Conservation (phyloP, 2,329 filamentous ascomycete species). For the Lecanosticta acicola region DNA sequence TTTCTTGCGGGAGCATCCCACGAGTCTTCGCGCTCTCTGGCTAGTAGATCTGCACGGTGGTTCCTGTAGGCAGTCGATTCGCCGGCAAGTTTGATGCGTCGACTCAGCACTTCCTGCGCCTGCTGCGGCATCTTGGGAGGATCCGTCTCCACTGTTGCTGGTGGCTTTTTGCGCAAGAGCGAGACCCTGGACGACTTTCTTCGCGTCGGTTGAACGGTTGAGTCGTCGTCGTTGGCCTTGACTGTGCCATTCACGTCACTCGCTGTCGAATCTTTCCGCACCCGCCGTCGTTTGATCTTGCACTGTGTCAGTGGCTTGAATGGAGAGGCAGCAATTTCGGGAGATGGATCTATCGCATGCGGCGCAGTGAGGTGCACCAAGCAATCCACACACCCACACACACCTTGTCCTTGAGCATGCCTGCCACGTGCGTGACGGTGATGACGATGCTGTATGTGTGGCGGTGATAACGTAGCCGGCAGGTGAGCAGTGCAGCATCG, state of each 20-base stretch:
- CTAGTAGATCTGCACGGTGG: conserved; percentile 24
- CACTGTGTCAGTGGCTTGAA: no score
- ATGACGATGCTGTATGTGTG: conserved; percentile 1
- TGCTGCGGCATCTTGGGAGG: conserved; percentile 1
- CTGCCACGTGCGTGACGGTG: conserved; percentile 9
- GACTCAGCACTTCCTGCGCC: background rate
- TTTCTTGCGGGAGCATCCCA: conserved; percentile 35
- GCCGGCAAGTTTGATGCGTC: background rate
- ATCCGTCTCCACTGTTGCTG: conserved; percentile 4
- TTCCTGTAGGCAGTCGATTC: background rate
- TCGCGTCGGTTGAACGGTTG: background rate
- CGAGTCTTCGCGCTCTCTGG: conserved; percentile 26
- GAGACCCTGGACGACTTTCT: conserved; percentile 9
- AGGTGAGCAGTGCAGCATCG: conserved; percentile 8
- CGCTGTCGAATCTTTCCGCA: background rate
- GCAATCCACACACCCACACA: no score
- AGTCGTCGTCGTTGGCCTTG: background rate
- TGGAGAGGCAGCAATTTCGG: no score
- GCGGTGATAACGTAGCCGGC: conserved; percentile 1
- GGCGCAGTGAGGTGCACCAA: background rate
- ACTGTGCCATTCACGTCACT: background rate
- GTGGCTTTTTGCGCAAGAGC: conserved; percentile 2
- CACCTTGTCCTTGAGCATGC: conserved; percentile 15
- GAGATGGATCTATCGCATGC: background rate
- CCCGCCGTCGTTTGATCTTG: conserved; percentile 3